Evolutionary conservation across 768 basidiomycete genomes (phyloP), one percentile per base, ranked within the genome.

Genomic region (Pleurotus tuber-regium): DNA sequence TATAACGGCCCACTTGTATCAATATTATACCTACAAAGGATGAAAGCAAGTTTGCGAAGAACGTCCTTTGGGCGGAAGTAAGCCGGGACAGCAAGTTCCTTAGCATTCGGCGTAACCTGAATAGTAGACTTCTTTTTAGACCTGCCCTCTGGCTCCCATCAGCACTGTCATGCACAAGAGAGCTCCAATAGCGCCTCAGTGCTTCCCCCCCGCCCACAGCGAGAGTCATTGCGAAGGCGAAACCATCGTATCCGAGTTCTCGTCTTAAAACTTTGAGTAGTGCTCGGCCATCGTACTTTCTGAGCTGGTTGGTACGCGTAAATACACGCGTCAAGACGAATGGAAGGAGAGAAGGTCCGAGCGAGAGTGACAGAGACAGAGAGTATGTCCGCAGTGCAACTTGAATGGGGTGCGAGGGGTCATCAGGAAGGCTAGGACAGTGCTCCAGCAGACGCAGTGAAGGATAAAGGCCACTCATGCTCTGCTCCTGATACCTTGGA

Each of bases 331-430:
- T 66, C 1, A 70, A 65, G 9, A 81, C 28, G 53, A 85, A 73
- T 1, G 83, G 80, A 2, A 88, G 52, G 8, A 89, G 66, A 2
- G 79, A 72, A 1, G 89, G 88, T 2, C 80, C 81, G n/a, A 91
- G 73, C 1, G 82, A 80, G 18, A 90, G 74, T 1, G 79, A 83
- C 7, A 87, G 70, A 0, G 80, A 74, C 8, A 91, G 77, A 3
- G 71, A 73, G 65, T 89, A 91, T 0, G 89, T 86, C 56, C 88
- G 77, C 25, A 86, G 62, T 1, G 83, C 76, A 35, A 87, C 70
- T 49, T 81, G 82, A 11, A 72, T 57, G 2, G 83, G 82, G 59
- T 86, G 82, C 28, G 68, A 59, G 3, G 71, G 65, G 50, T 75
- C 71, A 50, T 71, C 61, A 24, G 70, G 59, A 43, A 70, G 60